Evolutionary conservation across 2,329 filamentous ascomycete genomes (phyloP).

Genomic region (Fusarium pininemorale): DNA sequence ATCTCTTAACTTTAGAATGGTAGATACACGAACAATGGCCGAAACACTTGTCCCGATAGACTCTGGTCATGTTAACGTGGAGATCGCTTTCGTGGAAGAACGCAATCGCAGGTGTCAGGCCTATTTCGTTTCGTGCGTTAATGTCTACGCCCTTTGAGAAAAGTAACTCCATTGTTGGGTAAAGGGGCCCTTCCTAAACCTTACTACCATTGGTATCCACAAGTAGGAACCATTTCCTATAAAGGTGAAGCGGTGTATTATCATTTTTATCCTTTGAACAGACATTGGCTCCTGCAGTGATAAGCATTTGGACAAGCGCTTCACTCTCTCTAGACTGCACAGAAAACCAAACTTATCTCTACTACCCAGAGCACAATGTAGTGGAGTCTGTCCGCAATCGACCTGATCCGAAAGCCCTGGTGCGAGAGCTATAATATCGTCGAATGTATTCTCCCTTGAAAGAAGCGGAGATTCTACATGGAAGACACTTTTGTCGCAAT

Average conservation of each 20-base stretch:
- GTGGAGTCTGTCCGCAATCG: neutral
- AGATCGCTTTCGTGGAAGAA: neutral
- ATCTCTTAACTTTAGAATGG: neutral
- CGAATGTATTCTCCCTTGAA: too few species aligned
- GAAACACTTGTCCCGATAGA: neutral
- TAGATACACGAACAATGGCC: rapidly evolving
- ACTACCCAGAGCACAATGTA: neutral
- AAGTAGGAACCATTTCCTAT: neutral
- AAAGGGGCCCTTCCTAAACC: neutral
- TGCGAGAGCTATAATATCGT: neutral
- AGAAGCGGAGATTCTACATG: too few species aligned
- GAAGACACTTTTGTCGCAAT: too few species aligned
- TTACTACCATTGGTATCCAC: neutral
- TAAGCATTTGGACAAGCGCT: neutral
- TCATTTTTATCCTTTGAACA: neutral
- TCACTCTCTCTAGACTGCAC: neutral
- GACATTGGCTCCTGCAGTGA: neutral
- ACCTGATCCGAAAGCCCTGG: neutral
- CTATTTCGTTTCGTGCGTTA: neutral
- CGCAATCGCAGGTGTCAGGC: too few species aligned
- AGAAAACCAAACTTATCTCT: rapidly evolving
- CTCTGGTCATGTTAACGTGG: neutral
- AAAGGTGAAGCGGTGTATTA: neutral
- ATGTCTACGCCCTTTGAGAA: neutral
- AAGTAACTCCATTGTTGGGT: neutral